A percentile compares a stretch with the other conserved stretches of the same genome.
phyloP scores from a whole-genome alignment of 768 basidiomycete genomes.

The Mycena maculata region DNA sequence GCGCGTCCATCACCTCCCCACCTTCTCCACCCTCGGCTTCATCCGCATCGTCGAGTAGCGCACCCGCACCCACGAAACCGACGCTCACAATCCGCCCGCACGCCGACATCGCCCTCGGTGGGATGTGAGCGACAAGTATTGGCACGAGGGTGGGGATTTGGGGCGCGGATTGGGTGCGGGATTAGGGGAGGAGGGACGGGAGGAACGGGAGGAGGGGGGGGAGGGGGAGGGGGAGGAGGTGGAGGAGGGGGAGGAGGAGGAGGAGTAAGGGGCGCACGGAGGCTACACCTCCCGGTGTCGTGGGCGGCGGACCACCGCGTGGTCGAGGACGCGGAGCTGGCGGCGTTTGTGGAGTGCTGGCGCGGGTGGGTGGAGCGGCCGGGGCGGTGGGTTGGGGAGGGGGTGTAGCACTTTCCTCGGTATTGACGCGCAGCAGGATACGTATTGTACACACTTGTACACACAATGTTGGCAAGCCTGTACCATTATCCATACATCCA shows the following conservation, averaged over 20 bases:
- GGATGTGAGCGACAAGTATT: constrained; percentile 22
- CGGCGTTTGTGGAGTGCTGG: constrained; percentile 90
- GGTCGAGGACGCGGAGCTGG: constrained; percentile 90
- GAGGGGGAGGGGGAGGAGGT: constrained; percentile 21
- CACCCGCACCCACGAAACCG: constrained; percentile 58
- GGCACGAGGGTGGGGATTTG: constrained; percentile 27
- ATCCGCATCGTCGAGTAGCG: no score
- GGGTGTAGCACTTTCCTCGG: no score
- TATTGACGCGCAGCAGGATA: no score
- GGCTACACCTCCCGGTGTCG: constrained; percentile 62
- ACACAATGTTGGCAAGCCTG: no score
- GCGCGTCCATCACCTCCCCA: constrained; percentile 72
- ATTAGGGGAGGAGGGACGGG: no score
- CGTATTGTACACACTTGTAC: no score
- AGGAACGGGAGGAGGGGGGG: no score
- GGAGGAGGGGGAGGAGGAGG: neutral
- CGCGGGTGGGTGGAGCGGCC: constrained; percentile 83
- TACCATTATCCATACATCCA: no score
- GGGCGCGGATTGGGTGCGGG: no score
- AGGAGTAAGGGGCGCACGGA: constrained; percentile 30
- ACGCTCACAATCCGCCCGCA: constrained; percentile 78
- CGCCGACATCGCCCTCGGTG: constrained; percentile 76
- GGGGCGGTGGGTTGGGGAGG: constrained; percentile 70
- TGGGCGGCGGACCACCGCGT: constrained; percentile 92
- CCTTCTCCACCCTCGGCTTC: constrained; percentile 44